Evolutionary conservation across 2,329 filamentous ascomycete genomes (phyloP), one percentile per base, ranked within the genome.

Genomic region (Clarireedia homoeocarpa): DNA sequence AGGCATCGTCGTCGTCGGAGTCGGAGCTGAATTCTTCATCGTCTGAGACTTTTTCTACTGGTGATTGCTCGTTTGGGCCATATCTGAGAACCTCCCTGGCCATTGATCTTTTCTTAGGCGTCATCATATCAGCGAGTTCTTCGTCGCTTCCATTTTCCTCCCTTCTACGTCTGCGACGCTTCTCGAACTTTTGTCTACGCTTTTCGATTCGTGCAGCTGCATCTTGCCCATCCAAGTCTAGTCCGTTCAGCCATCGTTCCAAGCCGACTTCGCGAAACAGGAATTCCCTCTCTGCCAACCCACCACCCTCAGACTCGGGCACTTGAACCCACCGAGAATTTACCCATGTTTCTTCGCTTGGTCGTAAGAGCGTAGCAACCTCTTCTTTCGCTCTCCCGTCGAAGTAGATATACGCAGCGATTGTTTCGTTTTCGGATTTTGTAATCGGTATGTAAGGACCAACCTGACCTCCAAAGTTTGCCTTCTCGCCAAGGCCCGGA

Each of bases 401-500:
- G 69, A 99, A 99, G 75, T 99, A 99, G 65, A 99, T 97, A 72
- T 99, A 99, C 39, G 92, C 94, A 34, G 94, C 94, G 65, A 99
- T 92, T 14, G 94, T 99, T 75, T 99, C 94, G 72, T 96, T 96
- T 56, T 90, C 86, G 34, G 89, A 95, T 59, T 88, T 86, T 20
- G 94, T 97, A 74, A 96, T 84, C 53, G 94, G 89, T 61, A 92
- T 87, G 73, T 99, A 99, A 1, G 92, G 90, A 54, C 81, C 84
- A 60, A 96, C 79, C n/a, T 77, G 72, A 62, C 80, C 72, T 54
- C 71, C 70, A 64, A 77, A 77, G 62, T 77, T 78, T 53, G 78
- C 79, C 62, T 79, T 73, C 61, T 80, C 77, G 47, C 67, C 67
- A 58, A 74, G 72, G 60, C 78, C 83, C 23, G 83, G 81, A 27